These are phyloP conservation scores for Alternaria metachromatica DNA, from an alignment of 2,329 filamentous ascomycete genomes.

Conservation along the genomic window DNA sequence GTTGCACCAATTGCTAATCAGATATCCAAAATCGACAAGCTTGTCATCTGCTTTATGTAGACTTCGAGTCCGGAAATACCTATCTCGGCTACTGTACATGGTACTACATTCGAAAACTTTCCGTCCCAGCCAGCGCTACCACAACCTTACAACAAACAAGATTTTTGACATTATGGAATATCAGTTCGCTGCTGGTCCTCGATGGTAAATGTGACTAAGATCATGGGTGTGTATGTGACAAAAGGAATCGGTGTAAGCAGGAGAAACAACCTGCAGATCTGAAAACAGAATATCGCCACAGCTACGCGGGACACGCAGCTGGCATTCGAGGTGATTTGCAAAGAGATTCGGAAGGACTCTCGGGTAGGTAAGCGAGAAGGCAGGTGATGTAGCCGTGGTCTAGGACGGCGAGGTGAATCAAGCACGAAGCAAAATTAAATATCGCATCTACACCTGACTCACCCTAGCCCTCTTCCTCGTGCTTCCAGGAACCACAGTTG, in stretches of 20 bases:
- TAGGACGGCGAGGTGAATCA: background rate
- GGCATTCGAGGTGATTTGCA: background rate
- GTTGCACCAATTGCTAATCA: background rate
- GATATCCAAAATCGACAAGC: background rate
- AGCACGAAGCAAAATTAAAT: background rate
- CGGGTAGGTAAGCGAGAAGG: background rate
- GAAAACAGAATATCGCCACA: background rate
- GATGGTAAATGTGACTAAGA: background rate
- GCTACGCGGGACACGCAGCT: background rate
- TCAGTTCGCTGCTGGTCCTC: background rate
- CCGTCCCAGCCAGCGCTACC: background rate
- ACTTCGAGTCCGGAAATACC: background rate
- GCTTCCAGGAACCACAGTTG: constrained; percentile 46
- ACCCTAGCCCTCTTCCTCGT: constrained; percentile 41
- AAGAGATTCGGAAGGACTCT: background rate
- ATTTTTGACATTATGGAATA: background rate
- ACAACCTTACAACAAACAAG: background rate
- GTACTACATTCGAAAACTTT: background rate
- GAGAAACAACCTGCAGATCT: background rate
- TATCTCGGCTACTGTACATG: constrained; percentile 2
- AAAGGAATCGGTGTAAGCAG: background rate
- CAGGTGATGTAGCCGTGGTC: background rate
- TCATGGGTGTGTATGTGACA: background rate
- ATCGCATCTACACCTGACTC: constrained; percentile 31
- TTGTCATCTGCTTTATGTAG: background rate